Conservation (phyloP, 495 filamentous ascomycete genomes). For the Aspergillus indologenus region DNA sequence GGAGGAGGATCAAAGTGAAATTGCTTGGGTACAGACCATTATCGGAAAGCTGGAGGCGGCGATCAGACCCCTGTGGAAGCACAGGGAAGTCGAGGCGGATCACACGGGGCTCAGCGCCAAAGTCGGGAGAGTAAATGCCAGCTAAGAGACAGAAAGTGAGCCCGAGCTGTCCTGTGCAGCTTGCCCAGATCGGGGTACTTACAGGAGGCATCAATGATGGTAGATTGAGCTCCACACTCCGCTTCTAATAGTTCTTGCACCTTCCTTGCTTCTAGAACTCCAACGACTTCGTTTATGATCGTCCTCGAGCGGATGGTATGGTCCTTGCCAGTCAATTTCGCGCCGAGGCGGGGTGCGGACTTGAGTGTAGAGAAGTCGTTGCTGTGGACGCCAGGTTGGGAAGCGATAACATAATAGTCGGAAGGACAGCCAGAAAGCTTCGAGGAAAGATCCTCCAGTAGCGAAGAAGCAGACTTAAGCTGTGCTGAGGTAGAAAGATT, state of each 20-base stretch:
- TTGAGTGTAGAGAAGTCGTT: slow-evolving; percentile 55
- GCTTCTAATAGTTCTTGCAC: slow-evolving; percentile 51
- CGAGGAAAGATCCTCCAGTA: slow-evolving; percentile 32
- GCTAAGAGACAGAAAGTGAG: slow-evolving; percentile 30
- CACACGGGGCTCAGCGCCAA: slow-evolving; percentile 47
- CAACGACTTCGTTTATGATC: slow-evolving; percentile 60
- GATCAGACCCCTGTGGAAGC: slow-evolving; percentile 37
- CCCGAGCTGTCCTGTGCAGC: neutral
- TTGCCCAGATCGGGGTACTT: slow-evolving; percentile 23
- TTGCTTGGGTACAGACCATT: slow-evolving; percentile 38
- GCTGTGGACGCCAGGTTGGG: slow-evolving; percentile 72
- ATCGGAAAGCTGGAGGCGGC: slow-evolving; percentile 42
- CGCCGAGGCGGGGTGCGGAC: slow-evolving; percentile 60
- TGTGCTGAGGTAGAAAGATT: slow-evolving; percentile 42
- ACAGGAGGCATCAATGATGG: slow-evolving; percentile 64
- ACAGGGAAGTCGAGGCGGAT: slow-evolving; percentile 53
- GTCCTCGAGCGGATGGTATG: slow-evolving; percentile 47
- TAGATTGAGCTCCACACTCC: slow-evolving; percentile 50
- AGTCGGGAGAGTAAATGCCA: slow-evolving; percentile 42
- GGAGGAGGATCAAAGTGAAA: neutral
- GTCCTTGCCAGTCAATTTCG: slow-evolving; percentile 48
- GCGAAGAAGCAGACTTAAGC: slow-evolving; percentile 40
- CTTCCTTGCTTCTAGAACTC: slow-evolving; percentile 54
- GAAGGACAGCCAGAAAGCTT: slow-evolving; percentile 66
- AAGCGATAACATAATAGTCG: slow-evolving; percentile 74